Conservation (phyloP, 169 alveolate genomes). For the Plasmodium blacklocki region DNA sequence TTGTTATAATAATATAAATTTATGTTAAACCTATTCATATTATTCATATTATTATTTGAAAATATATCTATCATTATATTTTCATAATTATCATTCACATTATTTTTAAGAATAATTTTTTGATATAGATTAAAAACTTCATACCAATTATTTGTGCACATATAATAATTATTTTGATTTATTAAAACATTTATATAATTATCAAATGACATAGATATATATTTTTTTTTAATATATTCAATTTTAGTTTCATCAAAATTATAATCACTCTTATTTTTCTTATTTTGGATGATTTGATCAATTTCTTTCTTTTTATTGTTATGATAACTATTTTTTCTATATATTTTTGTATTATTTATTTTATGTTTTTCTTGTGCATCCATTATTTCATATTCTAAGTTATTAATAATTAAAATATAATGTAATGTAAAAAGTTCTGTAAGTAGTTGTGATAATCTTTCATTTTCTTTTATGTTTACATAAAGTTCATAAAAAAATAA, state of each 20-base stretch:
- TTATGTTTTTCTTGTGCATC: background rate
- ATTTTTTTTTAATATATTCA: background rate
- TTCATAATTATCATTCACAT: background rate
- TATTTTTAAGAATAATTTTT: background rate
- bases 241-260: background rate
- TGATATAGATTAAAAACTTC: slow-evolving; percentile 24
- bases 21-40: background rate
- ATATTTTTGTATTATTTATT: background rate
- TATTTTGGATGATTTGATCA: background rate
- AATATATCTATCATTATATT: slow-evolving; percentile 16
- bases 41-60: background rate
- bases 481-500: slow-evolving; percentile 13
- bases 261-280: background rate
- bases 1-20: background rate
- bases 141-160: slow-evolving; percentile 23
- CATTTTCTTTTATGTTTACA: slow-evolving; percentile 5
- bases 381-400: background rate
- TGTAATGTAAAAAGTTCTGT: slow-evolving; percentile 16
- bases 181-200: background rate
- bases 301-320: no score
- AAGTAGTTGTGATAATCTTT: background rate
- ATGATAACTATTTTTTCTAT: background rate
- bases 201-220: background rate
- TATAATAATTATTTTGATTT: slow-evolving; percentile 18
- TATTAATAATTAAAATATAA: slow-evolving; percentile 24